Base-by-base conservation (phyloP, 805 yeast genomes). In the Hanseniaspora thailandica region DNA sequence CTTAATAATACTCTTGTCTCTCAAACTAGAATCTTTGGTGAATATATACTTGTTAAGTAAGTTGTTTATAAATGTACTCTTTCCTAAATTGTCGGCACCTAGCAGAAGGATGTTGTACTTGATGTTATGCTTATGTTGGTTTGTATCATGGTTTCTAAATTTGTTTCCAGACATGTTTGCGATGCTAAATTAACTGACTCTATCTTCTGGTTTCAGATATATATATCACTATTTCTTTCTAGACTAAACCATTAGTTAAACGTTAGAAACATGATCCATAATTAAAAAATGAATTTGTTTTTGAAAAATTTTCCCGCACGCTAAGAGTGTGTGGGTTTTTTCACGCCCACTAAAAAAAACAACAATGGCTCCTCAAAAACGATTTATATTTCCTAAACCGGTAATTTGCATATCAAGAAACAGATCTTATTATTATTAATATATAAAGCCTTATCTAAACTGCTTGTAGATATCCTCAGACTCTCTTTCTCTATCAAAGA, bases 41-140 rank as follows among this genome's bases (percentile, higher is more conserved):
- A 84, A 64, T 36, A 84, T 72, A 55, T 75, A 76, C 38, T 80
- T 77, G 62, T 80, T 84, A 56, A 84, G 65, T 48, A 84, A 63
- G 43, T 84, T 75, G 62, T 84, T 84, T 56, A 84, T 71, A 62
- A 84, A 84, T 0, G 90, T 80, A 20, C 89, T 78, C 63, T 84
- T 84, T 10, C 94, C 94, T 0, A 86, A 76, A 17, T 90, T 90
- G 57, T 80, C 75, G 45, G 78, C 77, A 19, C 94, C 94, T 23
- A 81, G 78, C 17, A 82, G 75, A 79, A 84, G 74, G 60, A 84
- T 70, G 38, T 88, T 80, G 69, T 84, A 84, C 57, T 82, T 79
- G 62, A 83, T 74, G 36, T 86, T 88, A 61, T 84, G 80, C 62
- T 77, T 81, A 58, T 79, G 76, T 60, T 84, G 89, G 26, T 36